A percentile compares a stretch with the other conserved stretches of the same genome.
These are phyloP conservation scores for Brassica nigra DNA, from an alignment of 345 rosid species.

Conservation along the genomic window DNA sequence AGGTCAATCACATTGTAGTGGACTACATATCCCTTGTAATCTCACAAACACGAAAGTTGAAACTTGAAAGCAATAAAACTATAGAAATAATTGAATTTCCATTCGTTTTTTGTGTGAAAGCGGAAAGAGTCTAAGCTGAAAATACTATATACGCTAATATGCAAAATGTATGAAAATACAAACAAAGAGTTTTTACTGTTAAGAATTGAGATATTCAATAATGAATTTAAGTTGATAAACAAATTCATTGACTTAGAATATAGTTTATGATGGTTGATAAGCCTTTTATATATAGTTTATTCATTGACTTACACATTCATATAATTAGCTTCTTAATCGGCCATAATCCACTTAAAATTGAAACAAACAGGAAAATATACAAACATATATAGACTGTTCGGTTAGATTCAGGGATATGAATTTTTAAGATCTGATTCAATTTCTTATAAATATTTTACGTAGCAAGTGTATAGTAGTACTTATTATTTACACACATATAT, in stretches of 20 bases:
- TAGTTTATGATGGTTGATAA: not conserved
- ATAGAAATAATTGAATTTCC: not conserved
- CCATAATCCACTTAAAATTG: not conserved
- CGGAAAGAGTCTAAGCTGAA: not conserved
- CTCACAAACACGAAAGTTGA: slow-evolving; percentile 1
- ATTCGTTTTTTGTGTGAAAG: not conserved
- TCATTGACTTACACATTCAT: not conserved
- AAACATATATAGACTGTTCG: not conserved
- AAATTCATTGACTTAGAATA: not conserved
- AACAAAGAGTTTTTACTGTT: not conserved
- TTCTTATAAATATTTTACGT: not conserved
- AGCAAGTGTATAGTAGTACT: not conserved
- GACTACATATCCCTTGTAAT: not conserved
- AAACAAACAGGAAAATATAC: not conserved
- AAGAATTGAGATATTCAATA: not conserved
- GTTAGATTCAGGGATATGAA: not conserved
- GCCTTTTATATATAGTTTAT: not conserved
- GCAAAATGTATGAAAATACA: not conserved
- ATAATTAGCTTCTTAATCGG: not conserved
- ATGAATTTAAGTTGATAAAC: not conserved
- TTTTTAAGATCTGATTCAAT: not conserved
- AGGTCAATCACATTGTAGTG: not conserved
- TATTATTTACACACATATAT: not conserved
- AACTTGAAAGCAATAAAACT: not conserved
- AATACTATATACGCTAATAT: not conserved